Base-by-base conservation (phyloP, 805 yeast species). In the Aciculoconidium aculeatum region DNA sequence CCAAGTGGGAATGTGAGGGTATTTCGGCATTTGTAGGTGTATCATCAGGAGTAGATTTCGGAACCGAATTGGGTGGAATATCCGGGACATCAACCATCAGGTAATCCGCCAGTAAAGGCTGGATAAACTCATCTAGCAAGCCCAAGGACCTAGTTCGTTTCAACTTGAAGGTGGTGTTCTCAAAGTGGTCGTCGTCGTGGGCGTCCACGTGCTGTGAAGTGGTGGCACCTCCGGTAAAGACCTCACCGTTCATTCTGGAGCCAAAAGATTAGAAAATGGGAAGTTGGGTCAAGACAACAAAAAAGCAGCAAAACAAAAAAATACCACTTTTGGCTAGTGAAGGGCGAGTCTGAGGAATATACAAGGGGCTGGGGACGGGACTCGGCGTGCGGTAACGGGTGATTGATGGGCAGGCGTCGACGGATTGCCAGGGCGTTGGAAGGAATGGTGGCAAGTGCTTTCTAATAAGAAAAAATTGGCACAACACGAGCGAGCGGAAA, bases 81-180 rank as follows among this genome's bases (percentile, higher is more conserved):
- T n/a, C n/a, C n/a, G n/a, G n/a, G n/a, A n/a, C n/a, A n/a, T n/a
- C n/a, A n/a, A n/a, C n/a, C n/a, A n/a, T n/a, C n/a, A n/a, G n/a
- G 18, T 8, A 11, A 3, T 27, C 17, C 6, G n/a, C n/a, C n/a
- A n/a, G n/a, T n/a, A 45, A 21, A 6, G 75, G 71, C 16, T 63
- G 75, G 21, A 75, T 72, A 46, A 70, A 79, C 38, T 78, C 84
- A 46, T 81, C 94, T 41, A 85, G 61, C 9, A 83, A 53, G 1
- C 95, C 95, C 67, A 85, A 64, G 6, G 92, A 80, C 45, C 92
- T 69, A 18, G 95, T 85, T 49, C 95, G 61, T 45, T 84, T 85
- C 45, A 85, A 60, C 44, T 76, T 77, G 52, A 80, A 85, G 3
- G 90, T 71, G 5, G 84, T 71, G 34, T 69, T 72, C 31, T 75